These are phyloP conservation scores for Colletotrichum orchidophilum DNA, from an alignment of 2,329 filamentous ascomycete genomes.

Conservation along the genomic window DNA sequence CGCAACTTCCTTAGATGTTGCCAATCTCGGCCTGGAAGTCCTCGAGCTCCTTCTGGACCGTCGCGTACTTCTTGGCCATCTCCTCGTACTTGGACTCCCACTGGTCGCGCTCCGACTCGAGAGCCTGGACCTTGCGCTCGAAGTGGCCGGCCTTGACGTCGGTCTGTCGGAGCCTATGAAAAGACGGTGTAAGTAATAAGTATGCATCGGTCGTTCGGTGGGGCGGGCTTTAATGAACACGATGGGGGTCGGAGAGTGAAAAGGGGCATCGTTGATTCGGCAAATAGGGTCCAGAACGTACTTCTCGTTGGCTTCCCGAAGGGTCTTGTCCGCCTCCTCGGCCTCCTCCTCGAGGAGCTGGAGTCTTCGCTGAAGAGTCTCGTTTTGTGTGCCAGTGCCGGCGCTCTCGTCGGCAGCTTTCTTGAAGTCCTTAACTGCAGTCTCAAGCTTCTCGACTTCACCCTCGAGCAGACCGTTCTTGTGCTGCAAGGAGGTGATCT, in stretches of 20 bases:
- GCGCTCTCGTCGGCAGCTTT: constrained; percentile 83
- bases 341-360: constrained; percentile 98
- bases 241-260: neutral
- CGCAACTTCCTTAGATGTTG: constrained; percentile 75
- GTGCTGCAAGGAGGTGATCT: constrained; percentile 95
- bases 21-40: constrained; percentile 91
- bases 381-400: constrained; percentile 88
- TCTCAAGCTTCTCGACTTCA: constrained; percentile 94
- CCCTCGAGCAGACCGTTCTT: constrained; percentile 91
- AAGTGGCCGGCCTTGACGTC: constrained; percentile 99
- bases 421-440: constrained; percentile 86
- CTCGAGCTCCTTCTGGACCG: constrained; percentile 88
- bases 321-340: constrained; percentile 93
- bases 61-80: constrained; percentile 88
- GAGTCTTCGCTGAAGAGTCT: constrained; percentile 89
- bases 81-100: constrained; percentile 99
- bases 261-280: constrained; percentile 23
- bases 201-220: constrained; percentile 23
- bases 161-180: constrained; percentile 89
- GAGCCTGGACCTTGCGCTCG: constrained; percentile 98
- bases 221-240: constrained; percentile 28
- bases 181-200: constrained; percentile 33
- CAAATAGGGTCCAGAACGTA: constrained; percentile 60
- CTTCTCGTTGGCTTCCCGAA: constrained; percentile 99
- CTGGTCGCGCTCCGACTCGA: constrained; percentile 89